Evolutionary conservation across 2,329 filamentous ascomycete genomes (phyloP).

Genomic region (Ascosphaera pollenicola): DNA sequence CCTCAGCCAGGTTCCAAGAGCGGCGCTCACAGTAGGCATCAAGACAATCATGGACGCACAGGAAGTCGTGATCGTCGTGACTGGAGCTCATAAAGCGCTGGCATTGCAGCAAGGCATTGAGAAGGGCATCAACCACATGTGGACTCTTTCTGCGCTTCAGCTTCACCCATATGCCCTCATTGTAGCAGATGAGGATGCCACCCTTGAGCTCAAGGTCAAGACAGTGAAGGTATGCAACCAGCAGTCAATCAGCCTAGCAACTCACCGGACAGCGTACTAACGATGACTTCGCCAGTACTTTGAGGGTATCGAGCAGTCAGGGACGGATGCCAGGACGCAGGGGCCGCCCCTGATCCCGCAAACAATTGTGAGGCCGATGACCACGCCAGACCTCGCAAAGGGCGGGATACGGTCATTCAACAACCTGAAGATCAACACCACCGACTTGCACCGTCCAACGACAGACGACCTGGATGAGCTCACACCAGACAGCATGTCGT

Average conservation of each 20-base stretch:
- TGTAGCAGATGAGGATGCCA: constrained; percentile 63
- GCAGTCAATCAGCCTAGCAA: neutral
- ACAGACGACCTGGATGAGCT: constrained; percentile 21
- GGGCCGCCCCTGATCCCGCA: constrained; percentile 20
- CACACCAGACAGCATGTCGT: constrained; percentile 27
- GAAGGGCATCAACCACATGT: constrained; percentile 72
- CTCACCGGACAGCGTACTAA: neutral
- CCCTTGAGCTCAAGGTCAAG: constrained; percentile 50
- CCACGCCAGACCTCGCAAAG: constrained; percentile 7
- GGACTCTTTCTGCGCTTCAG: constrained; percentile 65
- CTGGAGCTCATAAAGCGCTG: constrained; percentile 58
- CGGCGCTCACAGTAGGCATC: constrained; percentile 68
- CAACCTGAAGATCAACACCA: constrained; percentile 24
- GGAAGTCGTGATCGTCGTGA: constrained; percentile 65
- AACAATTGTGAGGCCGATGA: constrained; percentile 10
- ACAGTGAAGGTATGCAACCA: constrained; percentile 30
- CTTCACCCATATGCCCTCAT: constrained; percentile 64
- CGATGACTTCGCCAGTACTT: constrained; percentile 30
- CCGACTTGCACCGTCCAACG: constrained; percentile 12
- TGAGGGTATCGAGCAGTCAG: constrained; percentile 47
- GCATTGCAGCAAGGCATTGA: constrained; percentile 65
- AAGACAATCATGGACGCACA: constrained; percentile 62
- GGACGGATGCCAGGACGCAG: constrained; percentile 24
- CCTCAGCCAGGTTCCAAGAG: constrained; percentile 49
- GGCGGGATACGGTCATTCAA: constrained; percentile 6